phyloP scores from a whole-genome alignment of 805 yeast genomes.

The Nakazawaea siamensis region DNA sequence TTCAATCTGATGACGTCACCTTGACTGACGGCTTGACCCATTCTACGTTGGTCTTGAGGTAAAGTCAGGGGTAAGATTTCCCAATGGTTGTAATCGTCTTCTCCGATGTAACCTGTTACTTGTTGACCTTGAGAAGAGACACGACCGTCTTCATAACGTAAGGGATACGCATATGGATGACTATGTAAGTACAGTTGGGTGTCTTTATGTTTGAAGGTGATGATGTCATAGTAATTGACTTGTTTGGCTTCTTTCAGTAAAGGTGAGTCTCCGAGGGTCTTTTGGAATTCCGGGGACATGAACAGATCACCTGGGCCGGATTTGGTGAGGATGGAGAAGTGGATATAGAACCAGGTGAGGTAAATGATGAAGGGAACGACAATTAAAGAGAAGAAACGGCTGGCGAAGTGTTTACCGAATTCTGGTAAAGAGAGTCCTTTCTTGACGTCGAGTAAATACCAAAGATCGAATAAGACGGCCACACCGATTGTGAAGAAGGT shows the following conservation, averaged over 20 bases:
- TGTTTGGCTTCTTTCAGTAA: slow-evolving; percentile 62
- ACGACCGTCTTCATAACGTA: slow-evolving; percentile 94
- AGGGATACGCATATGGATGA: slow-evolving; percentile 66
- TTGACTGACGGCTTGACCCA: slow-evolving; percentile 47
- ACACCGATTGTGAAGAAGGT: slow-evolving; percentile 83
- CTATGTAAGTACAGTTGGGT: slow-evolving; percentile 81
- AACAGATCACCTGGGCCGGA: slow-evolving; percentile 96
- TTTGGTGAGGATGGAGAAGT: slow-evolving; percentile 68
- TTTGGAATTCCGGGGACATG: slow-evolving; percentile 95
- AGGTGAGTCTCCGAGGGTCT: slow-evolving; percentile 78
- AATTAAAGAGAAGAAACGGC: slow-evolving; percentile 65
- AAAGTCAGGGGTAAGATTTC: slow-evolving; percentile 61
- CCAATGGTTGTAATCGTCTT: slow-evolving; percentile 71
- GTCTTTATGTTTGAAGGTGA: slow-evolving; percentile 75
- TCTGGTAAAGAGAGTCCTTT: slow-evolving; percentile 53
- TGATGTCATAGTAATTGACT: slow-evolving; percentile 65
- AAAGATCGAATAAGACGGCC: slow-evolving; percentile 79
- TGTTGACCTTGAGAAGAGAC: slow-evolving; percentile 92
- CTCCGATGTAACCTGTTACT: slow-evolving; percentile 61
- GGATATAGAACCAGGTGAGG: slow-evolving; percentile 86
- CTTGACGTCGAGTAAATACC: slow-evolving; percentile 74
- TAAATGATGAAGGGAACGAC: slow-evolving; percentile 77
- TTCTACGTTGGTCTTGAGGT: slow-evolving; percentile 26
- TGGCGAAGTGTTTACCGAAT: slow-evolving; percentile 61
- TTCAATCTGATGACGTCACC: slow-evolving; percentile 72